Base-by-base conservation (phyloP, 208 protist species). In the Leishmania tarentolae region DNA sequence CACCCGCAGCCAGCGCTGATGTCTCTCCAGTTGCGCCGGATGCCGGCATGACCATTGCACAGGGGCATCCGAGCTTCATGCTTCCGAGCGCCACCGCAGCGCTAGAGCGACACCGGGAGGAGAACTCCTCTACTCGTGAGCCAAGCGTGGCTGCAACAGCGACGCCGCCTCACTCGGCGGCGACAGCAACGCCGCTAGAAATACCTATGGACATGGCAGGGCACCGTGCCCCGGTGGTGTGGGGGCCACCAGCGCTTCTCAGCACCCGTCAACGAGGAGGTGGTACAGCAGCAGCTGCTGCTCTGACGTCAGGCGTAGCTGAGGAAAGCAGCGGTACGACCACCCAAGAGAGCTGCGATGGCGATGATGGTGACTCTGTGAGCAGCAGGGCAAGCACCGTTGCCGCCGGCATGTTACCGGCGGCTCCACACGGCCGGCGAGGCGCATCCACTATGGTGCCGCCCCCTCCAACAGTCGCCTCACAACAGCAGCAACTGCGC, bases 381-480 rank as follows among this genome's bases (percentile, higher is more conserved):
- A 40, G 44, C 24, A 84, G 80, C 17, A 75, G 79, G 68, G 80
- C 75, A 35, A 84, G 80, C 69, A 84, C 80, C 3, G 61, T 84
- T 44, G 66, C 80, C 21, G 80, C 80, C 0, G 75, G 75, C 42
- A 84, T 84, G 53, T 46, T 84, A 68, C 44, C 75, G 0, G 44
- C 28, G 3, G 66, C 52, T 0, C 68, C 19, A 31, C 15, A 47
- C 46, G 69, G 40, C 1, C 73, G 57, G 21, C 75, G 59, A 37
- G 63, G 31, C 35, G 9, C 6, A 3, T 35, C 42, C 24, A 21
- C 61, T 17, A 37, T 28, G 35, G 35, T 6, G 52, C 31, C 50
- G 52, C 24, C 50, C 13, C 31, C 28, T 35, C 11, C 46, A 65
- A 57, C 47, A 2, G 53, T 31, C 53, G 28, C 8, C n/a, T 13